phyloP scores from a whole-genome alignment of 2,329 filamentous ascomycete genomes.

The Pseudopithomyces chartarum region DNA sequence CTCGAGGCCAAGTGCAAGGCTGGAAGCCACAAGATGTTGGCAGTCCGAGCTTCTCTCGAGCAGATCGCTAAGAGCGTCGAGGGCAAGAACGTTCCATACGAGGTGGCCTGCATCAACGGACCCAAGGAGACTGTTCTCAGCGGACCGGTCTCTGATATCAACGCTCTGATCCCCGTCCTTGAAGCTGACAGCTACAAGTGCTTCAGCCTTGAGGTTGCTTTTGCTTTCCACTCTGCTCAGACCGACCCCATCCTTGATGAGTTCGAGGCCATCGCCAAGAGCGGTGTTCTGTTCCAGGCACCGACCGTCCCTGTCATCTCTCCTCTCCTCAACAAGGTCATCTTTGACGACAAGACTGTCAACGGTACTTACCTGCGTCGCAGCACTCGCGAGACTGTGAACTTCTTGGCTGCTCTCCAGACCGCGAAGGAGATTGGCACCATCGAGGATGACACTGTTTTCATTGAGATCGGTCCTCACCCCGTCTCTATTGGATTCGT shows the following conservation, averaged over 20 bases:
- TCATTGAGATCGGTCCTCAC: constrained; percentile 75
- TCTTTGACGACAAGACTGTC: constrained; percentile 62
- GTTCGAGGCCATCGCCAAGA: constrained; percentile 60
- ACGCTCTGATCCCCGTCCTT: constrained; percentile 57
- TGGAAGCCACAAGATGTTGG: constrained; percentile 42
- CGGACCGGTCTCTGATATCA: constrained; percentile 59
- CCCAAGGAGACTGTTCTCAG: constrained; percentile 35
- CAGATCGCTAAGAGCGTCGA: neutral
- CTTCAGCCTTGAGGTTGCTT: constrained; percentile 66
- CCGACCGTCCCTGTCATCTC: constrained; percentile 71
- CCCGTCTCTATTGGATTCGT: constrained; percentile 72
- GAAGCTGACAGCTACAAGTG: constrained; percentile 61
- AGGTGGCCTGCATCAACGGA: constrained; percentile 40
- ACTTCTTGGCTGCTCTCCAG: constrained; percentile 68
- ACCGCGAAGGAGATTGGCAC: constrained; percentile 62
- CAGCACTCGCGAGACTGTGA: constrained; percentile 70
- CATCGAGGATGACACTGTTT: constrained; percentile 69
- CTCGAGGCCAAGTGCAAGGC: constrained; percentile 22
- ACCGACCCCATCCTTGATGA: constrained; percentile 66
- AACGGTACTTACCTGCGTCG: constrained; percentile 66
- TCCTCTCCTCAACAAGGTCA: constrained; percentile 65
- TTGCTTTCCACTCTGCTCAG: constrained; percentile 70
- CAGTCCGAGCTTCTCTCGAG: constrained; percentile 13
- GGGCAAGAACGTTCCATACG: neutral
- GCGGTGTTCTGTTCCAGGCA: constrained; percentile 60